Evolutionary conservation across 257 asterid species (phyloP).

Genomic region (Nyctanthes arbortristis): DNA sequence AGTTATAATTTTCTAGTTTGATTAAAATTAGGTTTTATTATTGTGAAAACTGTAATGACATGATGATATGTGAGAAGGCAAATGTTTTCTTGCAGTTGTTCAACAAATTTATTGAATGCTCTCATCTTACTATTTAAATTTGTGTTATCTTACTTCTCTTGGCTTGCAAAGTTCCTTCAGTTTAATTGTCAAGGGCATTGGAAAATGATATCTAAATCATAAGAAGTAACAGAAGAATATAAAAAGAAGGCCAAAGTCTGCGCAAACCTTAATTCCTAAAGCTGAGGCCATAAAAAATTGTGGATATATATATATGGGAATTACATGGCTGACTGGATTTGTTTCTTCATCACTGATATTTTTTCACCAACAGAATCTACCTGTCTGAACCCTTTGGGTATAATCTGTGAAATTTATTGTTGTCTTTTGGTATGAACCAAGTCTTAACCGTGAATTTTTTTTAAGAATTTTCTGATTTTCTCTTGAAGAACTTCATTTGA

Average conservation of each 20-base stretch:
- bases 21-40: no score
- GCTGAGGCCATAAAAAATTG: conserved; percentile 9
- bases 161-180: neutral
- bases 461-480: neutral
- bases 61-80: neutral
- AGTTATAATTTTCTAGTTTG: neutral
- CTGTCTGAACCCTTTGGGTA: neutral
- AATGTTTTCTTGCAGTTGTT: conserved; percentile 5
- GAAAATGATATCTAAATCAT: neutral
- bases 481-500: conserved; percentile 7
- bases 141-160: neutral
- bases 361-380: neutral
- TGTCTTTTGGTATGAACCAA: neutral
- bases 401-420: neutral
- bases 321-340: conserved; percentile 3
- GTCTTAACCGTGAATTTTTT: neutral
- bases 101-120: conserved; percentile 1
- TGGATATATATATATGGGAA: neutral
- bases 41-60: neutral
- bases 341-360: conserved; percentile 8
- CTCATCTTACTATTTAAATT: neutral
- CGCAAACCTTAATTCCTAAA: neutral
- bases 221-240: neutral
- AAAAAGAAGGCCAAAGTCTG: neutral
- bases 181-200: neutral